phyloP scores from a whole-genome alignment of 1,139 yeast species.

The Pichia sp. region DNA sequence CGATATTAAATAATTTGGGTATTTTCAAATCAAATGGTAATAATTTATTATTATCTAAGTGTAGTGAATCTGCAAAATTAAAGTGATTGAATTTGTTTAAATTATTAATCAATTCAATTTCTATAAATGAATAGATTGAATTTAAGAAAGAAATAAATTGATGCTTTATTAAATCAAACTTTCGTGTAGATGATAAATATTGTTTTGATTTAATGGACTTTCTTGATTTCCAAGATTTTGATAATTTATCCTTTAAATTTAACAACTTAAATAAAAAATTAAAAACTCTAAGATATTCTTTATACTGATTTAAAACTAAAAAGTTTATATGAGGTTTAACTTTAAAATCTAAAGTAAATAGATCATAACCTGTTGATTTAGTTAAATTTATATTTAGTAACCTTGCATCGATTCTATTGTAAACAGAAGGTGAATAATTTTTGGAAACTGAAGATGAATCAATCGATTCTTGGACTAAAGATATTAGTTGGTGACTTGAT shows the following conservation, averaged over 20 bases:
- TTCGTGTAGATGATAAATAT: constrained; percentile 9
- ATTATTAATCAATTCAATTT: constrained; percentile 32
- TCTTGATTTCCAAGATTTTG: constrained; percentile 39
- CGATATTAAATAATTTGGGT: constrained; percentile 32
- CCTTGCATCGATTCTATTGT: constrained; percentile 73
- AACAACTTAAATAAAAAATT: constrained; percentile 79
- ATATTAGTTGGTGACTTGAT: constrained; percentile 61
- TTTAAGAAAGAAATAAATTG: constrained; percentile 42
- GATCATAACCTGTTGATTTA: constrained; percentile 81
- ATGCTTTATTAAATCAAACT: constrained; percentile 41
- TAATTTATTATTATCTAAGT: constrained; percentile 4
- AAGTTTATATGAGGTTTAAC: constrained; percentile 51
- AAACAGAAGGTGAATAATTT: constrained; percentile 29
- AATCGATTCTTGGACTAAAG: constrained; percentile 61
- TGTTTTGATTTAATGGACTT: constrained; percentile 34
- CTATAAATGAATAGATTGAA: constrained; percentile 38
- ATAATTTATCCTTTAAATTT: constrained; percentile 50
- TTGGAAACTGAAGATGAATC: constrained; percentile 53
- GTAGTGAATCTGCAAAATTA: background rate
- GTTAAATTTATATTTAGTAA: constrained; percentile 56
- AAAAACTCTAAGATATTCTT: constrained; percentile 73
- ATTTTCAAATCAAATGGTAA: background rate
- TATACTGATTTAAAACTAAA: constrained; percentile 38
- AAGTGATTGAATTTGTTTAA: constrained; percentile 4
- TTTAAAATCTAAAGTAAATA: constrained; percentile 79